A percentile compares a stretch with the other conserved stretches of the same genome.
These are phyloP conservation scores for Fusarium algeriense DNA, from an alignment of 2,329 filamentous ascomycete genomes.

Conservation along the genomic window DNA sequence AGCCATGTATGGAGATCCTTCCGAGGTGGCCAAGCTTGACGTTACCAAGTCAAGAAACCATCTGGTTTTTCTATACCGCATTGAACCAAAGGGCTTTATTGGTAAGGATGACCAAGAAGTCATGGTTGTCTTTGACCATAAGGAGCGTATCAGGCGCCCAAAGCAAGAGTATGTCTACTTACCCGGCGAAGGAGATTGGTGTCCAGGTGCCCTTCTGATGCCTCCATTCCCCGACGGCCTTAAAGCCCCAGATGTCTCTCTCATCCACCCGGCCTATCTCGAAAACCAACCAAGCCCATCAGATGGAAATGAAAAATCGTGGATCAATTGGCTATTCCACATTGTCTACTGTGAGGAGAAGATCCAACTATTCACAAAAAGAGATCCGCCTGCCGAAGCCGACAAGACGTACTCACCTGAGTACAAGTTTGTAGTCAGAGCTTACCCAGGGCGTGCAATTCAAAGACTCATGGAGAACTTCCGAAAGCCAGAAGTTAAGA, in stretches of 20 bases:
- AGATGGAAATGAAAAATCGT: background rate
- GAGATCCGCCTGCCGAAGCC: background rate
- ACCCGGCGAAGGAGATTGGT: background rate
- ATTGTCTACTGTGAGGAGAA: constrained; percentile 1
- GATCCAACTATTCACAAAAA: background rate
- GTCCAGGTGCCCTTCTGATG: background rate
- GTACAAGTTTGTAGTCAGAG: background rate
- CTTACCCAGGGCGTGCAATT: background rate
- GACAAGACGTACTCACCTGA: background rate
- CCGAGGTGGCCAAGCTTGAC: background rate
- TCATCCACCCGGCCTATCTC: background rate
- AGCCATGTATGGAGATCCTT: background rate
- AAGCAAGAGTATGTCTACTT: background rate
- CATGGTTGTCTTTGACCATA: background rate
- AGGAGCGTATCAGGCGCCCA: background rate
- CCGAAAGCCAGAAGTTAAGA: background rate
- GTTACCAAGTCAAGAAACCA: background rate
- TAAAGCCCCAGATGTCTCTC: background rate
- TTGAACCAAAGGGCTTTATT: background rate
- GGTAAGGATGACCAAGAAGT: background rate
- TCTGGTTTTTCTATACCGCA: background rate
- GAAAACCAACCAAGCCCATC: background rate
- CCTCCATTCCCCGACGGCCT: background rate
- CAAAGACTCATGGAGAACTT: background rate
- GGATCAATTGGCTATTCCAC: background rate